Conservation (phyloP, 371 early-diverging fungal genomes). For the Mortierella sp. region DNA sequence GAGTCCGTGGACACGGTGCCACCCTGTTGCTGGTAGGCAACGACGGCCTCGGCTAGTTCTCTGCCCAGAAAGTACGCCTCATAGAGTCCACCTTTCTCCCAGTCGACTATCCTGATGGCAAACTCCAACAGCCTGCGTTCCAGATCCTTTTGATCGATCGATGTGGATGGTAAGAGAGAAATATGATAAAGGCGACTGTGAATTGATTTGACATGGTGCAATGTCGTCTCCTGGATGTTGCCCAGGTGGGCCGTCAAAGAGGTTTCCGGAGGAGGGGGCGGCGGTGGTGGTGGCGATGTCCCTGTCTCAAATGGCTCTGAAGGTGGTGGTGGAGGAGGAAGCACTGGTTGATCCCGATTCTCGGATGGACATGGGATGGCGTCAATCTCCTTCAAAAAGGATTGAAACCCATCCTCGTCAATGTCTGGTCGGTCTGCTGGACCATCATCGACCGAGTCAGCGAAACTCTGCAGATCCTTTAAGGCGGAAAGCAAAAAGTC, state of each 20-base stretch:
- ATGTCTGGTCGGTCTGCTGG: too few species aligned
- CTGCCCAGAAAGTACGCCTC: slow-evolving; percentile 33
- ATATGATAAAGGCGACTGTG: slow-evolving; percentile 25
- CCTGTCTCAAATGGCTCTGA: not conserved
- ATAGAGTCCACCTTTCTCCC: slow-evolving; percentile 36
- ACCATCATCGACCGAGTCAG: slow-evolving; percentile 27
- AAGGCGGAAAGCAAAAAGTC: slow-evolving; percentile 24
- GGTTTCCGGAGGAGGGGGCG: slow-evolving; percentile 1
- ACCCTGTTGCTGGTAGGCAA: not conserved
- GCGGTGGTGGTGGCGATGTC: slow-evolving; percentile 13
- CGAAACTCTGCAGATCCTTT: slow-evolving; percentile 47
- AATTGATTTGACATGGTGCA: slow-evolving; percentile 12
- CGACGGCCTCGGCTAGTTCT: slow-evolving; percentile 16
- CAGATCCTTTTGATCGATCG: slow-evolving; percentile 31
- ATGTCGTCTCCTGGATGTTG: not conserved
- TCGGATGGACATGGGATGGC: slow-evolving; percentile 26
- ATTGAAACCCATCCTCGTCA: slow-evolving; percentile 10
- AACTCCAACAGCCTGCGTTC: slow-evolving; percentile 41
- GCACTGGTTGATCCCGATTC: not conserved
- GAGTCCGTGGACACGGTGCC: not conserved
- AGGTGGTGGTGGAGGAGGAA: slow-evolving; percentile 9
- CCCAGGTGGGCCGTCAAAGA: not conserved
- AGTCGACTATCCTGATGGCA: slow-evolving; percentile 35
- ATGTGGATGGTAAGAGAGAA: slow-evolving; percentile 12
- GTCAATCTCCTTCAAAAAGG: slow-evolving; percentile 42